Conservation (phyloP, 345 rosid species). For the Zanthoxylum bungeanum region DNA sequence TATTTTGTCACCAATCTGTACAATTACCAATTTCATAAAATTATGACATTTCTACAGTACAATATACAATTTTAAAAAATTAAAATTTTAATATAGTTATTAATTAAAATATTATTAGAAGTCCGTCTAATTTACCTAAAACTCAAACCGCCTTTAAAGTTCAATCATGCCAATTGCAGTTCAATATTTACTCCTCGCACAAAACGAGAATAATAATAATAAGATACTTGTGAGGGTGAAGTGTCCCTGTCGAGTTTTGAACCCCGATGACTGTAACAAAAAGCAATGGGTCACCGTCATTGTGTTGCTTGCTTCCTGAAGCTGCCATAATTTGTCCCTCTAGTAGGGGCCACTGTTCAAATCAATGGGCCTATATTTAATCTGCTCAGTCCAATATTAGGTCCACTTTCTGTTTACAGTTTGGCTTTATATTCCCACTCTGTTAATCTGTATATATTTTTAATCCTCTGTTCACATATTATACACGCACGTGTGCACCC, state of each 20-base stretch:
- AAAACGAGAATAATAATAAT: background rate
- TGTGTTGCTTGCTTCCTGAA: conserved; percentile 5
- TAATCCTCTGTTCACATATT: background rate
- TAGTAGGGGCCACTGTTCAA: background rate
- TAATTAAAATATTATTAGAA: too few relatives aligned
- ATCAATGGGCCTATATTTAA: background rate
- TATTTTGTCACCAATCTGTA: too few relatives aligned
- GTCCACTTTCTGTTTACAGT: conserved; percentile 16
- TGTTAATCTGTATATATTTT: background rate
- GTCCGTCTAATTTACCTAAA: too few relatives aligned
- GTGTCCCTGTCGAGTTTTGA: conserved; percentile 2
- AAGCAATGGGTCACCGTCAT: too few relatives aligned
- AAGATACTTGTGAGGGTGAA: background rate
- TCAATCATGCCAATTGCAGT: too few relatives aligned
- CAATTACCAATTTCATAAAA: too few relatives aligned
- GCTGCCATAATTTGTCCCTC: background rate
- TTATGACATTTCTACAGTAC: too few relatives aligned
- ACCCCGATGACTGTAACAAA: conserved; percentile 1
- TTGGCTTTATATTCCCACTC: background rate
- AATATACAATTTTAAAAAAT: too few relatives aligned
- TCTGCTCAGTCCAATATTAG: conserved; percentile 3
- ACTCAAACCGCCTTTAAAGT: too few relatives aligned
- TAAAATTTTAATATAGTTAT: too few relatives aligned
- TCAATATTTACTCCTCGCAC: too few relatives aligned
- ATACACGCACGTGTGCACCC: background rate